These are phyloP conservation scores for Candida maris DNA, from an alignment of 805 yeast genomes.

Conservation along the genomic window DNA sequence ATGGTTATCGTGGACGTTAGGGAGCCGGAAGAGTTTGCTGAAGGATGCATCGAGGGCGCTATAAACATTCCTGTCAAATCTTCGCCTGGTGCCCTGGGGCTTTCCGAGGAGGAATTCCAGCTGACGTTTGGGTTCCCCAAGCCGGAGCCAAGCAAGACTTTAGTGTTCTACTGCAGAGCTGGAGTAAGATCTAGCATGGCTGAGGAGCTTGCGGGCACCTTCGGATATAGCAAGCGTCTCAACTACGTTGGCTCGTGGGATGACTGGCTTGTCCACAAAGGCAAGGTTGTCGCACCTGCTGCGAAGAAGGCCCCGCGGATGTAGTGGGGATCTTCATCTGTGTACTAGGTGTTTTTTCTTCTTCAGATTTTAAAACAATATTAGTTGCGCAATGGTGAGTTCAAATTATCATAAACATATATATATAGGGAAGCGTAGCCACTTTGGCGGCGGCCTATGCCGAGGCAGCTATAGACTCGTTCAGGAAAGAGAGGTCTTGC, in stretches of 20 bases:
- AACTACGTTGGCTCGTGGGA: conserved; percentile 84
- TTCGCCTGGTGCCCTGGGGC: conserved; percentile 87
- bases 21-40: conserved; percentile 74
- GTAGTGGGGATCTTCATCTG: no score
- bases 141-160: conserved; percentile 66
- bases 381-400: no score
- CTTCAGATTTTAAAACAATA: no score
- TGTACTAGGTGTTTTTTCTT: no score
- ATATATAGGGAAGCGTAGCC: no score
- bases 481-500: conserved; percentile 15
- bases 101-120: conserved; percentile 73
- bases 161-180: conserved; percentile 87
- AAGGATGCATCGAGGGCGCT: conserved; percentile 80
- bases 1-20: conserved; percentile 80
- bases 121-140: conserved; percentile 78
- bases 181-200: conserved; percentile 91
- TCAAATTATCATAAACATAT: no score
- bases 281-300: conserved; percentile 23
- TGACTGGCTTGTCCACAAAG: conserved; percentile 66
- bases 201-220: conserved; percentile 85
- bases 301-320: conserved; percentile 9
- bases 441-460: no score
- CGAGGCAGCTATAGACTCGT: conserved; percentile 7
- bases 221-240: conserved; percentile 80
- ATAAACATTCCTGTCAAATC: conserved; percentile 86